Evolutionary conservation across 108 stramenopile species (phyloP).

Genomic region (Nitzschia inconspicua): DNA sequence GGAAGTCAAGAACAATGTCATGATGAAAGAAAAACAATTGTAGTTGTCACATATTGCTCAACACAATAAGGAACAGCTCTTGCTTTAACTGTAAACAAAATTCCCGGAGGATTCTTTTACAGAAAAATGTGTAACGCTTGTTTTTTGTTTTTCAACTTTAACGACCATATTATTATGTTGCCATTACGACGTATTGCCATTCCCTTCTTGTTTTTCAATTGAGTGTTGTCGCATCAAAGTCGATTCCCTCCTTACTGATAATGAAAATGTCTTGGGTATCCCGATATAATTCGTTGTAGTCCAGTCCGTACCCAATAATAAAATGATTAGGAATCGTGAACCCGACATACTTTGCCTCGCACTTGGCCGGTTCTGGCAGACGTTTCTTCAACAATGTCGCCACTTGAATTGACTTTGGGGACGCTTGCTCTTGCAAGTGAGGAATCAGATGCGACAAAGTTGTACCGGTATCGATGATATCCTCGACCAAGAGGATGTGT

Average conservation of each 20-base stretch:
- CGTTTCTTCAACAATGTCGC: conserved; percentile 49
- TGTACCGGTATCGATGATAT: conserved; percentile 70
- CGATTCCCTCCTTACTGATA: conserved; percentile 48
- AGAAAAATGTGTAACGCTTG: too few species aligned
- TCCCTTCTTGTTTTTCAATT: neutral
- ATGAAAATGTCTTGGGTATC: conserved; percentile 62
- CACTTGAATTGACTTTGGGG: conserved; percentile 34
- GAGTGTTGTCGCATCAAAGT: conserved; percentile 26
- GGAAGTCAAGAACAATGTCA: too few species aligned
- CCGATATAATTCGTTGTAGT: conserved; percentile 66
- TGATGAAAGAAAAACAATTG: too few species aligned
- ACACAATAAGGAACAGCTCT: too few species aligned
- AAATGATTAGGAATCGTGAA: conserved; percentile 67
- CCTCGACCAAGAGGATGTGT: conserved; percentile 61
- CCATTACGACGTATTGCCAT: neutral
- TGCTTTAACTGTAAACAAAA: too few species aligned
- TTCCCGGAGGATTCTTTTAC: too few species aligned
- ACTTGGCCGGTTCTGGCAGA: conserved; percentile 12
- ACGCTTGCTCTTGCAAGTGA: conserved; percentile 17
- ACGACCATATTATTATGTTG: too few species aligned
- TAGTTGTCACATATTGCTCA: too few species aligned
- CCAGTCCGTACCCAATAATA: conserved; percentile 62
- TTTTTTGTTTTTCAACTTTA: too few species aligned
- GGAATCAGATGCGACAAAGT: conserved; percentile 47
- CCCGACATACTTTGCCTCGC: conserved; percentile 50